Percentiles rank a stretch among this genome's conserved stretches.
Evolutionary conservation across 1,284 basidiomycete species (phyloP).

Genomic region (Fomitopsis palustris): DNA sequence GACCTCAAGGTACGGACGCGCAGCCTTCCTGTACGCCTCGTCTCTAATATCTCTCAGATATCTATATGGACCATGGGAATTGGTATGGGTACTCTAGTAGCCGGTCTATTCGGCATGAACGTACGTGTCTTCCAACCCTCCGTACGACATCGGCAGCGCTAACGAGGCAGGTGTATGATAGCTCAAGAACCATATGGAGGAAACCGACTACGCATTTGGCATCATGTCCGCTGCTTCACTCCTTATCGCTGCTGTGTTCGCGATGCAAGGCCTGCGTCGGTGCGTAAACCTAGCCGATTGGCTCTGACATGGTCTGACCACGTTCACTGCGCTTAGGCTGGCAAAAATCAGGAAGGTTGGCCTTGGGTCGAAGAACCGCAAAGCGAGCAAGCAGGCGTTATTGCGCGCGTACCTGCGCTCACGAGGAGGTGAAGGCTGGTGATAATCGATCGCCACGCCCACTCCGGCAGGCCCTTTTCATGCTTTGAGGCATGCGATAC

Average conservation of each 20-base stretch:
- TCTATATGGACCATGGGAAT: conserved; percentile 95
- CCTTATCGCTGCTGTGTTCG: conserved; percentile 51
- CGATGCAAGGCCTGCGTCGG: conserved; percentile 61
- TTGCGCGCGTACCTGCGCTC: conserved; percentile 18
- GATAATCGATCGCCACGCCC: conserved; percentile 7
- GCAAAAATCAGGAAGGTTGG: conserved; percentile 40
- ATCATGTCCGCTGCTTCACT: conserved; percentile 56
- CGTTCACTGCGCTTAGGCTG: conserved; percentile 29
- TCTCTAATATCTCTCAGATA: conserved; percentile 41
- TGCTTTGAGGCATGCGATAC: not conserved
- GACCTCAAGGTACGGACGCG: conserved; percentile 70
- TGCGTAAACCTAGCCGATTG: conserved; percentile 25
- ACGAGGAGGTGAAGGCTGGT: conserved; percentile 17
- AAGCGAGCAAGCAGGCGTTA: conserved; percentile 12
- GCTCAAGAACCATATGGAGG: conserved; percentile 69
- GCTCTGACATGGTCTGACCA: not conserved
- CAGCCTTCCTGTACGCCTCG: not conserved
- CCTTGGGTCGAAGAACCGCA: conserved; percentile 19
- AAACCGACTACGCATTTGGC: conserved; percentile 66
- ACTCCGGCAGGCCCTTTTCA: not conserved
- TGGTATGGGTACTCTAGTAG: conserved; percentile 88
- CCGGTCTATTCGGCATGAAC: conserved; percentile 96
- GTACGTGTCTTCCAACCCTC: conserved; percentile 41
- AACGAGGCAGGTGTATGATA: conserved; percentile 27
- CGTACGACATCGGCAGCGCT: conserved; percentile 13